phyloP scores from a whole-genome alignment of 805 yeast species.

The Hanseniaspora lindneri region DNA sequence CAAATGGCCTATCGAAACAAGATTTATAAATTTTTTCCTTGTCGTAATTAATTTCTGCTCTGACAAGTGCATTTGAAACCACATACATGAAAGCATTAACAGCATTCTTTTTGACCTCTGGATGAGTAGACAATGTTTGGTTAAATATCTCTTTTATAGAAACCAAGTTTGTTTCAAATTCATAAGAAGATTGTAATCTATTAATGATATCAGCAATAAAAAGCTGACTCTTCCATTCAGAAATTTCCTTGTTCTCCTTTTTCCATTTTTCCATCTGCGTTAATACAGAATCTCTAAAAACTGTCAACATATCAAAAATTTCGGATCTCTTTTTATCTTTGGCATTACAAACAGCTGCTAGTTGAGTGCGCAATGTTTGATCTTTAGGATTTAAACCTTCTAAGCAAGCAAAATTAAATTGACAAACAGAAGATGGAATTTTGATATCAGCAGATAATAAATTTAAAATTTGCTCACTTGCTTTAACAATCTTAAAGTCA shows the following conservation, averaged over 20 bases:
- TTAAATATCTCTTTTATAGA: conserved; percentile 36
- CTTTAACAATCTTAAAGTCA: conserved; percentile 37
- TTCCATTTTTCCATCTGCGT: conserved; percentile 15
- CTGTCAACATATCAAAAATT: conserved; percentile 33
- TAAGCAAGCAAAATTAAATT: conserved; percentile 34
- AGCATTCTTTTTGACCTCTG: conserved; percentile 48
- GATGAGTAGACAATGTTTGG: conserved; percentile 52
- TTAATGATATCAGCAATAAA: conserved; percentile 41
- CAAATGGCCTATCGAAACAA: conserved; percentile 28
- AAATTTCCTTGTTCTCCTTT: conserved; percentile 17
- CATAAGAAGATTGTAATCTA: conserved; percentile 43
- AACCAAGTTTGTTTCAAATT: conserved; percentile 34
- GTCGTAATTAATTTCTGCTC: conserved; percentile 40
- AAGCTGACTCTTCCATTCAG: conserved; percentile 46
- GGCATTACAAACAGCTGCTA: conserved; percentile 48
- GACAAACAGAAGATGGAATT: conserved; percentile 44
- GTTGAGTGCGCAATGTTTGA: conserved; percentile 42
- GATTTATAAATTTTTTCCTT: conserved; percentile 35
- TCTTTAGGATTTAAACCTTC: conserved; percentile 48
- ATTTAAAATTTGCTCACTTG: conserved; percentile 38
- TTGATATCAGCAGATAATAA: conserved; percentile 33
- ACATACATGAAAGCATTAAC: conserved; percentile 49
- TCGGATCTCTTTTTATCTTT: conserved; percentile 44
- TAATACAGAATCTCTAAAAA: conserved; percentile 34
- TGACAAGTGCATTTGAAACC: conserved; percentile 35